These are phyloP conservation scores for Termitomyces sp. DNA, from an alignment of 768 basidiomycete genomes.

Conservation along the genomic window DNA sequence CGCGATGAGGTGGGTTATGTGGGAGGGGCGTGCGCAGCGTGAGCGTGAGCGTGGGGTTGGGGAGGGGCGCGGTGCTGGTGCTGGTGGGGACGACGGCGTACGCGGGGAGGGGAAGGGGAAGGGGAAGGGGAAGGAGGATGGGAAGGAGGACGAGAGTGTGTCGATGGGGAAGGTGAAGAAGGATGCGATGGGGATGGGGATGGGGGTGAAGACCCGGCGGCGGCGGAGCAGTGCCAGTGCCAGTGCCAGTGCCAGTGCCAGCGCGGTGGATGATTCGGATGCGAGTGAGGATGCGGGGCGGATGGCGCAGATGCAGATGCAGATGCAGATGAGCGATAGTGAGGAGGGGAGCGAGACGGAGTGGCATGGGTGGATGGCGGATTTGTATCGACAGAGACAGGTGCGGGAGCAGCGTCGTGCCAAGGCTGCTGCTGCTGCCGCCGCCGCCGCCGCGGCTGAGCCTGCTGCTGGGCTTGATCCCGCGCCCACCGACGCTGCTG, in stretches of 20 bases:
- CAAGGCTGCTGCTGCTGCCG: not conserved
- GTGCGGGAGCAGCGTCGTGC: conserved; percentile 14
- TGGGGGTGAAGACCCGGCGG: not conserved
- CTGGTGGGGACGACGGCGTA: no score
- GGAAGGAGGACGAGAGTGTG: no score
- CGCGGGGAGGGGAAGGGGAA: no score
- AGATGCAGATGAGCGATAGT: conserved; percentile 27
- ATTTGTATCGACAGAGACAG: conserved; percentile 35
- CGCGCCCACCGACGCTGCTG: not conserved
- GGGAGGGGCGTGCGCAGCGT: conserved; percentile 15
- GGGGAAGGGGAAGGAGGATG: no score
- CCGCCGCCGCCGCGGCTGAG: not conserved
- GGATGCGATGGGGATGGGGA: no score
- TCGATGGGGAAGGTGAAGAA: no score
- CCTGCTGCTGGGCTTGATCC: not conserved
- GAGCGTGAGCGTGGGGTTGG: conserved; percentile 13
- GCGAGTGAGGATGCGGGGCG: conserved; percentile 18
- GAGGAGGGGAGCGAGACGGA: conserved; percentile 53
- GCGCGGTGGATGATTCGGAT: conserved; percentile 15
- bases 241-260: not conserved
- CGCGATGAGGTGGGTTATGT: conserved; percentile 45
- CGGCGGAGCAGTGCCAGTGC: not conserved
- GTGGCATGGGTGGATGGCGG: conserved; percentile 65
- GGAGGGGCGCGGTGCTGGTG: conserved; percentile 5
- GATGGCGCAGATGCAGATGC: conserved; percentile 15